Conservation (phyloP, 345 rosid genomes). For the Murraya paniculata region DNA sequence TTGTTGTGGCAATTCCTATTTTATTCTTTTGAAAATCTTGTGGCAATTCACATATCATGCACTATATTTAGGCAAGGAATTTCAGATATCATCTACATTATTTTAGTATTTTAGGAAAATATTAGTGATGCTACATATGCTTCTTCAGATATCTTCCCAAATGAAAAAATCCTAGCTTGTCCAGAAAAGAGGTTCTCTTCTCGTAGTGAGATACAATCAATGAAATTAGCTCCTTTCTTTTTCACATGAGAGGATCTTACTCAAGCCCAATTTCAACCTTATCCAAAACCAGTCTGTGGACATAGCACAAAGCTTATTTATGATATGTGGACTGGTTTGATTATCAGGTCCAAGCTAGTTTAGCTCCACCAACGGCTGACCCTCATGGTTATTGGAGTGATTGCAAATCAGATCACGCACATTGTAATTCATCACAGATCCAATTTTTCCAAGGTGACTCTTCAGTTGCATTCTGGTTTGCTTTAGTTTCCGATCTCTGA, state of each 20-base stretch:
- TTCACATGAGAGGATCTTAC: background rate
- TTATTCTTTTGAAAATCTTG: conserved; percentile 1
- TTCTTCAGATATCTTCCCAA: background rate
- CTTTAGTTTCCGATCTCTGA: background rate
- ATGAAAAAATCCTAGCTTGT: background rate
- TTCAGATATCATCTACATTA: background rate
- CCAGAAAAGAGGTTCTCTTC: background rate
- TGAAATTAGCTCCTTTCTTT: background rate
- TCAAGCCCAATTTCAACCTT: background rate
- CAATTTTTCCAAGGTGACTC: conserved; percentile 63
- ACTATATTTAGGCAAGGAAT: background rate
- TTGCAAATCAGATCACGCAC: conserved; percentile 57
- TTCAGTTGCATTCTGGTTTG: background rate
- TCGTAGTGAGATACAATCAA: background rate
- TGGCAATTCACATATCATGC: conserved; percentile 21
- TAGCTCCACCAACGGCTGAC: conserved; percentile 73
- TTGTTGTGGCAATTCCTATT: conserved; percentile 25
- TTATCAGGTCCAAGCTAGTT: conserved; percentile 61
- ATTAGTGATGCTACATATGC: conserved; percentile 4
- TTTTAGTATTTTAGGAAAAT: background rate
- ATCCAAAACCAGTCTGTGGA: background rate
- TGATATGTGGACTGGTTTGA: background rate
- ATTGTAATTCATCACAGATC: conserved; percentile 63
- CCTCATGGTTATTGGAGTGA: conserved; percentile 66
- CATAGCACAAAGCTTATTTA: background rate